Conservation (phyloP, 169 alveolate genomes). For the Eimeria acervulina region DNA sequence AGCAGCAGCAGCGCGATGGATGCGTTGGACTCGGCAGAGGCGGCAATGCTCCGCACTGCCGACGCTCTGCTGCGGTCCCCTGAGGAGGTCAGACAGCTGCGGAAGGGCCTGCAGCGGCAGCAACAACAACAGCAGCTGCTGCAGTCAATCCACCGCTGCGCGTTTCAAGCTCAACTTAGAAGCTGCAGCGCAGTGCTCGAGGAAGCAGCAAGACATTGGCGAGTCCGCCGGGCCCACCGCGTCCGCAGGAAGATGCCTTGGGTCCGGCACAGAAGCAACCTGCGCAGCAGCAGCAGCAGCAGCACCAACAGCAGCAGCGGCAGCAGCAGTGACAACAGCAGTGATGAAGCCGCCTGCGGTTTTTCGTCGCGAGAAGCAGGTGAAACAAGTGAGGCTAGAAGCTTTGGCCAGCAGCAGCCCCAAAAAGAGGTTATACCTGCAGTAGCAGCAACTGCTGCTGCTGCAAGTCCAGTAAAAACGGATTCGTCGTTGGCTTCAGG, state of each 20-base stretch:
- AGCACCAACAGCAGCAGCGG: slow-evolving; percentile 2
- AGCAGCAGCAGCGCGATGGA: not conserved
- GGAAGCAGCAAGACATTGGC: slow-evolving; percentile 28
- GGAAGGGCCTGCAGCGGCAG: slow-evolving; percentile 55
- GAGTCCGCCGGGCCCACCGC: not conserved
- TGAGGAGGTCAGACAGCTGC: slow-evolving; percentile 73
- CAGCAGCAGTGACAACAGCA: not conserved
- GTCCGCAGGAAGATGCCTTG: slow-evolving; percentile 36
- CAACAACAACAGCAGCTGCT: slow-evolving; percentile 50
- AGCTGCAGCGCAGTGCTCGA: slow-evolving; percentile 31
- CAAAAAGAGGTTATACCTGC: no score
- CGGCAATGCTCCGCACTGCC: slow-evolving; percentile 19
- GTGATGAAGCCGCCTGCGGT: not conserved
- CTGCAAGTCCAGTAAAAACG: not conserved
- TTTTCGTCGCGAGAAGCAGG: not conserved
- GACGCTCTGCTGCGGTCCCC: not conserved
- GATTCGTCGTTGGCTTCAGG: not conserved
- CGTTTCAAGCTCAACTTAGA: slow-evolving; percentile 29
- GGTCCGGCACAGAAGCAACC: slow-evolving; percentile 49
- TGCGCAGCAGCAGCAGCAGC: slow-evolving; percentile 63
- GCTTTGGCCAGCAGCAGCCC: not conserved
- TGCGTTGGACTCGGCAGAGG: not conserved
- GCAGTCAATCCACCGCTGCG: slow-evolving; percentile 55
- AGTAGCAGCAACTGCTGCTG: not conserved
- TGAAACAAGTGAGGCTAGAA: not conserved